phyloP scores from a whole-genome alignment of 495 filamentous ascomycete genomes.

The Massariosphaeria phaeospora region DNA sequence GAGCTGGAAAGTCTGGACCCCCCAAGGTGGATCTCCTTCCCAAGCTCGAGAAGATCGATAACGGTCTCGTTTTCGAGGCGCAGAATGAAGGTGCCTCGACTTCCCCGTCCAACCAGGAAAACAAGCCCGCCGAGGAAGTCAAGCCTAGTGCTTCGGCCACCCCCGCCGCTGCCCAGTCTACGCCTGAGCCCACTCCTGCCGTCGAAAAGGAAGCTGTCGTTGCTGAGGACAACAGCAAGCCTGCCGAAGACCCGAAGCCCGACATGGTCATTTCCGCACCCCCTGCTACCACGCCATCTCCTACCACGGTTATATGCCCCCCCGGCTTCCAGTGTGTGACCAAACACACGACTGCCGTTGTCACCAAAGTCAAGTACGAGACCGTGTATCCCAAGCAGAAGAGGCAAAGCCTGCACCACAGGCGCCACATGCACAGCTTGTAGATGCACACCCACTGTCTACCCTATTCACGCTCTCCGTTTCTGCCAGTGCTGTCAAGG shows the following conservation, averaged over 20 bases:
- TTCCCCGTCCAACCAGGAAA: too few species aligned
- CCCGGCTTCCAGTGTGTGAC: slow-evolving; percentile 17
- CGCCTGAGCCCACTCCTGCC: background rate
- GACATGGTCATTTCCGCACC: background rate
- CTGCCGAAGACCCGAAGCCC: background rate
- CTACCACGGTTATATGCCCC: slow-evolving; percentile 8
- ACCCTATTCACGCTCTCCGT: background rate
- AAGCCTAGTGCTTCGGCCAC: background rate
- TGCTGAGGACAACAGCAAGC: background rate
- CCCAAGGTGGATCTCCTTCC: slow-evolving; percentile 49
- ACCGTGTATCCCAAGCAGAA: slow-evolving; percentile 11
- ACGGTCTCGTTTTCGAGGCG: slow-evolving; percentile 25
- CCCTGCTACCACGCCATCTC: slow-evolving; percentile 9
- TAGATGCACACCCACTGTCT: slow-evolving; percentile 3
- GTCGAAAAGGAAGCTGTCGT: background rate
- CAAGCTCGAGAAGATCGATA: slow-evolving; percentile 15
- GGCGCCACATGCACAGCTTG: background rate
- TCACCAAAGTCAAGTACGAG: slow-evolving; percentile 21
- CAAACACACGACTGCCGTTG: too few species aligned
- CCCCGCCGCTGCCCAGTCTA: background rate
- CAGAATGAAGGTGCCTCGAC: slow-evolving; percentile 3
- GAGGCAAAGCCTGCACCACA: background rate
- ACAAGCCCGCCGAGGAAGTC: background rate
- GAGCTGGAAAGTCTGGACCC: slow-evolving; percentile 49
- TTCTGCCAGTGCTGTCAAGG: background rate